These are phyloP conservation scores for Cyphellophora attinorum DNA, from an alignment of 2,329 filamentous ascomycete genomes.

Conservation along the genomic window DNA sequence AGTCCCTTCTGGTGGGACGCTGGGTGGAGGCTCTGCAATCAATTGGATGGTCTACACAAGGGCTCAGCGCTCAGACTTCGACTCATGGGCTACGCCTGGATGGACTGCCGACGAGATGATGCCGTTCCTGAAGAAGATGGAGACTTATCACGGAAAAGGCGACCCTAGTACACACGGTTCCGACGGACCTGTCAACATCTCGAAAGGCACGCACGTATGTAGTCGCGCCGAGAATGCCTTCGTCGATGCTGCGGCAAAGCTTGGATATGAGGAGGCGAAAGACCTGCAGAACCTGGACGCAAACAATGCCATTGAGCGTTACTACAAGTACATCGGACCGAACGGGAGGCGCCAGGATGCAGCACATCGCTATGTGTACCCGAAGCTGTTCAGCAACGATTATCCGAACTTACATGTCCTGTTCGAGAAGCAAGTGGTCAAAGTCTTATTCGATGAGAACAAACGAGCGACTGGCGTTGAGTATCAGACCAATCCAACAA, in stretches of 20 bases:
- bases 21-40: constrained; percentile 55
- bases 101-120: constrained; percentile 43
- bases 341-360: constrained; percentile 51
- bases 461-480: constrained; percentile 51
- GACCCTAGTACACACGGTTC: constrained; percentile 40
- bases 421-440: constrained; percentile 45
- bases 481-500: constrained; percentile 39
- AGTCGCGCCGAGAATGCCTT: constrained; percentile 38
- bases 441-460: constrained; percentile 44
- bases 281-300: constrained; percentile 42
- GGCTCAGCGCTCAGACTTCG: constrained; percentile 26
- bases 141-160: constrained; percentile 45
- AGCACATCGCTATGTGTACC: constrained; percentile 46
- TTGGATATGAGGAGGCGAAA: constrained; percentile 43
- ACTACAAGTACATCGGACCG: constrained; percentile 39
- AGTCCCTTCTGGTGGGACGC: constrained; percentile 37
- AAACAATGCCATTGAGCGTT: constrained; percentile 33
- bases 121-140: constrained; percentile 47
- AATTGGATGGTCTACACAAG: constrained; percentile 32
- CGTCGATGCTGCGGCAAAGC: constrained; percentile 35
- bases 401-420: constrained; percentile 53
- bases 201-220: constrained; percentile 37
- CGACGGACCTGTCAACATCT: constrained; percentile 47
- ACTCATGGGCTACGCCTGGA: constrained; percentile 43
- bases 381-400: constrained; percentile 37